Base-by-base conservation (phyloP, 176 grass and related monocot species). In the Oropetium thomaeum region DNA sequence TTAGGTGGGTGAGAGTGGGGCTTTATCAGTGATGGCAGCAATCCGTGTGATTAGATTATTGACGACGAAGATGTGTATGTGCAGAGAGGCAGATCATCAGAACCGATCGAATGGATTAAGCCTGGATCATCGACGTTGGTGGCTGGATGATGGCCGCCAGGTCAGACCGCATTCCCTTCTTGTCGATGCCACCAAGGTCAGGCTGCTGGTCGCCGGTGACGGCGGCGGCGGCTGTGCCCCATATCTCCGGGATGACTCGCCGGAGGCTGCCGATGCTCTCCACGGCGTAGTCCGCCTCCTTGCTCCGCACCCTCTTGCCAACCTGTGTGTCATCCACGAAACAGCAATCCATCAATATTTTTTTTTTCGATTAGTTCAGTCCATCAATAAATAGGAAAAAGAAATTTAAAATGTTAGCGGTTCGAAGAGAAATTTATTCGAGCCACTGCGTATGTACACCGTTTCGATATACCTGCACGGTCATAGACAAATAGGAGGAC, bases 221-320 rank as follows among this genome's bases (percentile, higher is more conserved):
- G 40, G 7, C 40, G n/a, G n/a, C n/a, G n/a, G n/a, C n/a, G n/a
- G n/a, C n/a, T n/a, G n/a, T n/a, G n/a, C 74, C 74, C 91, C 95
- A 93, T 19, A 98, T 86, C 78, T 91, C 95, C 75, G 95, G 88
- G 65, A 98, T 70, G 28, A 47, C 82, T 29, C 81, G 88, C 15
- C 69, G 70, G 65, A 98, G 65, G 39, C 51, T 38, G 70, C 80
- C 45, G 70, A 98, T 87, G 83, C 17, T 83, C 41, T 93, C 86
- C 19, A 98, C 26, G 3, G 85, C 86, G 71, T 94, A 98, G 71
- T 94, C 95, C 1, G 86, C 82, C 3, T 89, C 95, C 41, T 89
- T 91, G 35, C 86, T 92, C 82, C 88, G 83, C 34, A 31, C 84
- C 62, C 41, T 84, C 82, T 92, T 98, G 43, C 95, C 95, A 53